phyloP scores from a whole-genome alignment of 495 filamentous ascomycete genomes.

The Penicillium nucicola region DNA sequence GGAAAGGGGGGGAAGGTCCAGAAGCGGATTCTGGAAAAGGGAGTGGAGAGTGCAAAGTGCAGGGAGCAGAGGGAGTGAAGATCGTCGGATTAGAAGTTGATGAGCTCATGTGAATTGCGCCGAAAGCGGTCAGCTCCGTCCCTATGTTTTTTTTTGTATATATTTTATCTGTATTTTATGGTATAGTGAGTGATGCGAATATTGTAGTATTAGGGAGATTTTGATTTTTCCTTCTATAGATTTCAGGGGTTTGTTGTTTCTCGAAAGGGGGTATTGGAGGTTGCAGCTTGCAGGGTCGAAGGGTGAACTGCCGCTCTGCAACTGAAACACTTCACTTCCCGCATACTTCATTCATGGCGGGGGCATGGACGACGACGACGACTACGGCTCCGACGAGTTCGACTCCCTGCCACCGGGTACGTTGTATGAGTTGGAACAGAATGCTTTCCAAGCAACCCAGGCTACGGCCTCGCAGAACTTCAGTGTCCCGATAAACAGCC shows the following conservation, averaged over 20 bases:
- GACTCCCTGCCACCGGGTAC: conserved; percentile 53
- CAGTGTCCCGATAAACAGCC: neutral
- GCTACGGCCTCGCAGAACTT: conserved; percentile 18
- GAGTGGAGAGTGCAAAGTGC: conserved; percentile 19
- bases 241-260: too few relatives aligned
- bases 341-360: conserved; percentile 41
- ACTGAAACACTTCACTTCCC: neutral
- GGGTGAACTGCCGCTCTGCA: neutral
- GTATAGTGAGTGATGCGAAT: too few relatives aligned
- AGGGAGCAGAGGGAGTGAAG: too few relatives aligned
- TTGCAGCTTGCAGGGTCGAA: too few relatives aligned
- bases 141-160: neutral
- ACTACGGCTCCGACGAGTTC: conserved; percentile 64
- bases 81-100: conserved; percentile 19
- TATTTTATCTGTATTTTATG: too few relatives aligned
- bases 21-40: conserved; percentile 5
- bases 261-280: too few relatives aligned
- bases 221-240: neutral
- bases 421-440: conserved; percentile 52
- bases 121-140: conserved; percentile 20
- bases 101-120: conserved; percentile 24
- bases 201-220: neutral
- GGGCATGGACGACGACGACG: conserved; percentile 60
- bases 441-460: conserved; percentile 53
- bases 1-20: conserved; percentile 11